Evolutionary conservation across 2,329 filamentous ascomycete genomes (phyloP).

Genomic region (Colletotrichum chrysophilum): DNA sequence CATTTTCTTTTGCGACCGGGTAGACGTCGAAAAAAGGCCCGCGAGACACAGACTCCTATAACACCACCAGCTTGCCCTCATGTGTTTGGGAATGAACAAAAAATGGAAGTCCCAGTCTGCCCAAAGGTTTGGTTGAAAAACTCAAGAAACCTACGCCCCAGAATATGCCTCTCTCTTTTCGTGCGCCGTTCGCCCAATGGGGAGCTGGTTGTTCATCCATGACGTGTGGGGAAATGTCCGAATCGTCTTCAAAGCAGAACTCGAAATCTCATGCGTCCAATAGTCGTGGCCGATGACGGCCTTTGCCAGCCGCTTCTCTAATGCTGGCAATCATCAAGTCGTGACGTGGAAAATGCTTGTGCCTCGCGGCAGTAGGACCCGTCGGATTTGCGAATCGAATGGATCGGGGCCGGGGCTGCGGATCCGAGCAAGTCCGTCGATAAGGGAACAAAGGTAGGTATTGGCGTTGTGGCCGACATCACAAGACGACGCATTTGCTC

Average conservation of each 20-base stretch:
- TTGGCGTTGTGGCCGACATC: neutral
- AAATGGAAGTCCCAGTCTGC: constrained; percentile 19
- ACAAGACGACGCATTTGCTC: constrained; percentile 24
- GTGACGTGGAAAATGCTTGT: constrained; percentile 22
- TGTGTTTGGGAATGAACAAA: constrained; percentile 21
- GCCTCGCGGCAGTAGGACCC: constrained; percentile 16
- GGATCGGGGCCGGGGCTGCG: constrained; percentile 1
- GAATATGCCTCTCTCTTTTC: constrained; percentile 24
- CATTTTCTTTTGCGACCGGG: constrained; percentile 17
- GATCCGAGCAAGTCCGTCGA: constrained; percentile 15
- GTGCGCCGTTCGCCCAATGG: constrained; percentile 24
- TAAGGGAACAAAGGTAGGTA: neutral
- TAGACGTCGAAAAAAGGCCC: constrained; percentile 14
- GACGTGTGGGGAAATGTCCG: constrained; percentile 19
- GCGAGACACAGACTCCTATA: constrained; percentile 18
- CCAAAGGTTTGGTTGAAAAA: constrained; percentile 21
- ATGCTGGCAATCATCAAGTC: constrained; percentile 24
- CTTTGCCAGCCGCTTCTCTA: constrained; percentile 22
- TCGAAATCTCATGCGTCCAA: constrained; percentile 22
- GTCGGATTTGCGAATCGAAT: constrained; percentile 10
- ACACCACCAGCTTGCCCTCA: constrained; percentile 22
- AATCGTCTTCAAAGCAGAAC: constrained; percentile 22
- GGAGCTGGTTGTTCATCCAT: constrained; percentile 20
- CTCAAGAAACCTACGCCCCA: constrained; percentile 22
- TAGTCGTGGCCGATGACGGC: constrained; percentile 17